phyloP scores from a whole-genome alignment of 192 early-diverging fungal genomes.

The Rhizoclosmatium globosum region DNA sequence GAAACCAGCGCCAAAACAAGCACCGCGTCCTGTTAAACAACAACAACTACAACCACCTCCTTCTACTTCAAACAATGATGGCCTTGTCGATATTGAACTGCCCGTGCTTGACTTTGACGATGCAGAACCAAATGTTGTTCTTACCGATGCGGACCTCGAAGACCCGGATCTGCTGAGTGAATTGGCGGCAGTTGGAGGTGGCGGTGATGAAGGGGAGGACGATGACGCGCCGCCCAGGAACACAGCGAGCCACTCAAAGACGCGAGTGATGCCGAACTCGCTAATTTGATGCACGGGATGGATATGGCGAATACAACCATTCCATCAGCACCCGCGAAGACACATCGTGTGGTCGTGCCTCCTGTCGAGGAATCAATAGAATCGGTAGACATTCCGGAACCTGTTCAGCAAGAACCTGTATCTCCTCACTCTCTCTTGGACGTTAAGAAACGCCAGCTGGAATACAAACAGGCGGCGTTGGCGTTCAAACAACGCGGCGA shows the following conservation, averaged over 20 bases:
- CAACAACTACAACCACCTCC: background rate
- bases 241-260: background rate
- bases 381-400: background rate
- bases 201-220: background rate
- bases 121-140: constrained; percentile 65
- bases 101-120: constrained; percentile 40
- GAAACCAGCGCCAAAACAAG: constrained; percentile 5
- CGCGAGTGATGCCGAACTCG: background rate
- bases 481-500: constrained; percentile 61
- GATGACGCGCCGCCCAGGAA: background rate
- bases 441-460: constrained; percentile 48
- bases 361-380: background rate
- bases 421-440: constrained; percentile 24
- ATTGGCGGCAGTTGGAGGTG: constrained; percentile 36
- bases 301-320: background rate
- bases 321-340: background rate
- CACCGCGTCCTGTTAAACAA: background rate
- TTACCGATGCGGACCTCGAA: constrained; percentile 78
- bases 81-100: constrained; percentile 9
- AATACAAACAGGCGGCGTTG: constrained; percentile 70
- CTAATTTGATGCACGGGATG: background rate
- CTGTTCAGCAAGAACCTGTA: constrained; percentile 27
- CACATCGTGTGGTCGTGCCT: background rate
- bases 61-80: background rate
- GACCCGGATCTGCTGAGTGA: constrained; percentile 77